Evolutionary conservation across 2,329 filamentous ascomycete genomes (phyloP).

Genomic region (Fusarium globosum): DNA sequence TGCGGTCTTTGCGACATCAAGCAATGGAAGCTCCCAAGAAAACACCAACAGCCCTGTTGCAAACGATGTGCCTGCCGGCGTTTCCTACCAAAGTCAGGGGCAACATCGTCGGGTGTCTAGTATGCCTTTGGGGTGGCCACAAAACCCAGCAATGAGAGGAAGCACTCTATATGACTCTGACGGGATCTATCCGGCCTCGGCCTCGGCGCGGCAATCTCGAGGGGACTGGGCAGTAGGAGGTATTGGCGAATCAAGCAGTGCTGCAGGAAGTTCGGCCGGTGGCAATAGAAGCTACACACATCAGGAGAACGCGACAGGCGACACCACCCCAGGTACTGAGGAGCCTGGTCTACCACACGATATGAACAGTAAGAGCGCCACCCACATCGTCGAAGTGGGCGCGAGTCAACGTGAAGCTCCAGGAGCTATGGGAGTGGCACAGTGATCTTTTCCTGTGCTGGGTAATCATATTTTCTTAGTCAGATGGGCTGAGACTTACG

Average conservation of each 20-base stretch:
- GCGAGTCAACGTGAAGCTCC: not conserved
- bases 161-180: slow-evolving; percentile 36
- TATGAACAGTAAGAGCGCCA: not conserved
- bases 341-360: not conserved
- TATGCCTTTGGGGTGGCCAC: slow-evolving; percentile 54
- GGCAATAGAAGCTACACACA: slow-evolving; percentile 11
- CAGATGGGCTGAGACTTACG: not conserved
- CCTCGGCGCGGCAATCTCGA: slow-evolving; percentile 28
- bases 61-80: slow-evolving; percentile 28
- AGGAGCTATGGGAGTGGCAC: slow-evolving; percentile 10
- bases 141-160: slow-evolving; percentile 46
- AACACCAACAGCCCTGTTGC: slow-evolving; percentile 33
- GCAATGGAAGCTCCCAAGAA: slow-evolving; percentile 37
- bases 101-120: slow-evolving; percentile 47
- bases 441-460: not conserved
- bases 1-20: slow-evolving; percentile 10
- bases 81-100: slow-evolving; percentile 30
- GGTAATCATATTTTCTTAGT: not conserved
- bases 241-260: slow-evolving; percentile 17
- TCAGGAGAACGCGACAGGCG: not conserved
- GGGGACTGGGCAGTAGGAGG: slow-evolving; percentile 18
- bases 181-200: slow-evolving; percentile 25
- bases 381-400: not conserved
- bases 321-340: slow-evolving; percentile 2
- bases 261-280: slow-evolving; percentile 1